phyloP scores from a whole-genome alignment of 495 filamentous ascomycete genomes.

The Filosporella fistucella region DNA sequence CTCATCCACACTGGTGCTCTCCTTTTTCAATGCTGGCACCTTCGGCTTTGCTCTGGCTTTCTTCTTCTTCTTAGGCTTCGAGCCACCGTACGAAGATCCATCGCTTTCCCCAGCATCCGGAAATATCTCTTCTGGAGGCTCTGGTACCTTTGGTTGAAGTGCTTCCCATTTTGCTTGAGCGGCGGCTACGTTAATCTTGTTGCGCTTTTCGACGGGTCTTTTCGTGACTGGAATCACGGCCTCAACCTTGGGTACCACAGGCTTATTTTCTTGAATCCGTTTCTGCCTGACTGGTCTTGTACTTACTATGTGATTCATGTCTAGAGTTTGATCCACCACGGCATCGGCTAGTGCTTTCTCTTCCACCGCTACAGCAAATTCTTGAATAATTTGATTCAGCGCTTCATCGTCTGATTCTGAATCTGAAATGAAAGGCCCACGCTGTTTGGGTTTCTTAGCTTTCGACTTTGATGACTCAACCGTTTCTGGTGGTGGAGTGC shows the following conservation, averaged over 20 bases:
- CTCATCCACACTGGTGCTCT: conserved; percentile 50
- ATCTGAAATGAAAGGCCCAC: conserved; percentile 27
- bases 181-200: conserved; percentile 13
- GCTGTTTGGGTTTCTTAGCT: conserved; percentile 33
- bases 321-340: conserved; percentile 5
- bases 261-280: conserved; percentile 10
- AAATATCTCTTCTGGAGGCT: conserved; percentile 25
- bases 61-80: conserved; percentile 46
- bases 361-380: background rate
- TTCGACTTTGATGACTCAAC: conserved; percentile 29
- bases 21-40: conserved; percentile 45
- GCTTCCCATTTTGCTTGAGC: conserved; percentile 16
- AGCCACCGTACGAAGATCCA: background rate
- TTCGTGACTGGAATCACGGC: conserved; percentile 4
- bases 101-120: background rate
- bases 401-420: conserved; percentile 23
- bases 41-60: conserved; percentile 57
- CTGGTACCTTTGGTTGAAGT: conserved; percentile 18
- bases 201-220: background rate
- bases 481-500: conserved; percentile 9
- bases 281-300: conserved; percentile 10
- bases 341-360: conserved; percentile 6
- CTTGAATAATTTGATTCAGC: background rate
- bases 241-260: conserved; percentile 4
- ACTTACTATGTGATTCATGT: conserved; percentile 6